Evolutionary conservation across 1,139 yeast species (phyloP).

Genomic region (Geotrichum restrictum): DNA sequence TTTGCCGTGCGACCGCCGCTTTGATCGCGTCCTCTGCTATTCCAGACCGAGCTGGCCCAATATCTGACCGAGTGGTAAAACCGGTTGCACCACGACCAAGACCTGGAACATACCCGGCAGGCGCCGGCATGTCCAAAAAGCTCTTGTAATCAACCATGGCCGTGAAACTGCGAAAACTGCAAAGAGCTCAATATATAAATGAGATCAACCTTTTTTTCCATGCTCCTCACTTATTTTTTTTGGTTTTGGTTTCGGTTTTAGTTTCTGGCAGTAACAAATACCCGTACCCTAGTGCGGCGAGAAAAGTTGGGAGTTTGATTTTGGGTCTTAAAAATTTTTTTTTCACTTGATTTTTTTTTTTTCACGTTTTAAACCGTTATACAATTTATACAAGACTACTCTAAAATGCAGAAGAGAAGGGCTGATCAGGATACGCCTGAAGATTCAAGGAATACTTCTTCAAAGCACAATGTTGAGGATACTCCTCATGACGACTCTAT

Average conservation of each 20-base stretch:
- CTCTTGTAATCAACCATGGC: slow-evolving; percentile 25
- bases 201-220: too few species aligned
- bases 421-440: slow-evolving; percentile 25
- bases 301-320: slow-evolving; percentile 12
- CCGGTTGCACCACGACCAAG: slow-evolving; percentile 95
- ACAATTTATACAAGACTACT: neutral
- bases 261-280: neutral
- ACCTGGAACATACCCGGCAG: slow-evolving; percentile 88
- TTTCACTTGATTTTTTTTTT: neutral
- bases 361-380: too few species aligned
- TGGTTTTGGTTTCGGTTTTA: slow-evolving; percentile 1
- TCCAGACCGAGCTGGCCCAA: slow-evolving; percentile 49
- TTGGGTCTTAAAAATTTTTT: slow-evolving; percentile 4
- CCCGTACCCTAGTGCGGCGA: slow-evolving; percentile 20
- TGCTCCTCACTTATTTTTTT: neutral
- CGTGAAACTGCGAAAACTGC: neutral
- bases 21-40: slow-evolving; percentile 42
- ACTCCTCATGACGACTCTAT: slow-evolving; percentile 32
- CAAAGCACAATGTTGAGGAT: slow-evolving; percentile 33
- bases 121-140: slow-evolving; percentile 82
- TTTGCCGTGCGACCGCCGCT: slow-evolving; percentile 36
- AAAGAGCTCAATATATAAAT: neutral
- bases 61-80: slow-evolving; percentile 76
- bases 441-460: slow-evolving; percentile 28
- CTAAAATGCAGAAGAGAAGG: slow-evolving; percentile 31